These are phyloP conservation scores for Plantago major DNA, from an alignment of 257 asterid species.

Conservation along the genomic window DNA sequence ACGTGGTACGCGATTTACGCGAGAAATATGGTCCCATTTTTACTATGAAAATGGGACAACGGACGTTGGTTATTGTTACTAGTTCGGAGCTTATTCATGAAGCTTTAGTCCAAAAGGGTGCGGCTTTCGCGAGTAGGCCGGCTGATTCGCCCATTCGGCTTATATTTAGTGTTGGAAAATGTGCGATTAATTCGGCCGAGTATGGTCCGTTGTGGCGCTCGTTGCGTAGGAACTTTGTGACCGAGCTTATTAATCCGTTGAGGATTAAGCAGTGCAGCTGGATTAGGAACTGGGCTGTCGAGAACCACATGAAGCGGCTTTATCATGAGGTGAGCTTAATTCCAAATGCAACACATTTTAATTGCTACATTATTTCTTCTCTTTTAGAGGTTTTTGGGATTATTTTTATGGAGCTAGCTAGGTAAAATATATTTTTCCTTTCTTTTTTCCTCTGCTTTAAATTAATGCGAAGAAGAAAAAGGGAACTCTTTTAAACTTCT, in stretches of 20 bases:
- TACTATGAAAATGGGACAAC: slow-evolving; percentile 96
- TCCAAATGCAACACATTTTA: not conserved
- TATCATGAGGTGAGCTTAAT: slow-evolving; percentile 24
- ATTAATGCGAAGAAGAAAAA: too few species aligned
- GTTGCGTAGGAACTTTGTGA: slow-evolving; percentile 84
- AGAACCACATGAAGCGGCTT: slow-evolving; percentile 39
- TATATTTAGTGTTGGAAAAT: slow-evolving; percentile 80
- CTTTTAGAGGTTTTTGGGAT: too few species aligned
- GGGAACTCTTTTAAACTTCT: too few species aligned
- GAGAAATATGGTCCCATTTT: slow-evolving; percentile 80
- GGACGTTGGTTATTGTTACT: slow-evolving; percentile 66
- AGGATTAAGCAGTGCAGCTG: slow-evolving; percentile 85
- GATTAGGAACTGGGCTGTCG: slow-evolving; percentile 79
- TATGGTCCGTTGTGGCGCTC: slow-evolving; percentile 95
- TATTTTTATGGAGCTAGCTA: too few species aligned
- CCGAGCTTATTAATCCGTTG: slow-evolving; percentile 79
- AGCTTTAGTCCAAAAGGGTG: slow-evolving; percentile 72
- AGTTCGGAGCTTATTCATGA: slow-evolving; percentile 85
- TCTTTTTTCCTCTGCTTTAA: too few species aligned
- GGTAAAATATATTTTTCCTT: too few species aligned
- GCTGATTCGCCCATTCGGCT: slow-evolving; percentile 88
- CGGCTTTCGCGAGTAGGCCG: slow-evolving; percentile 84
- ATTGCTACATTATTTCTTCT: not conserved
- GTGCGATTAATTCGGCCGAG: slow-evolving; percentile 93
- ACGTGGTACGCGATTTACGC: slow-evolving; percentile 65